Conservation (phyloP, 371 early-diverging fungal species). For the Lichtheimia hyalospora region DNA sequence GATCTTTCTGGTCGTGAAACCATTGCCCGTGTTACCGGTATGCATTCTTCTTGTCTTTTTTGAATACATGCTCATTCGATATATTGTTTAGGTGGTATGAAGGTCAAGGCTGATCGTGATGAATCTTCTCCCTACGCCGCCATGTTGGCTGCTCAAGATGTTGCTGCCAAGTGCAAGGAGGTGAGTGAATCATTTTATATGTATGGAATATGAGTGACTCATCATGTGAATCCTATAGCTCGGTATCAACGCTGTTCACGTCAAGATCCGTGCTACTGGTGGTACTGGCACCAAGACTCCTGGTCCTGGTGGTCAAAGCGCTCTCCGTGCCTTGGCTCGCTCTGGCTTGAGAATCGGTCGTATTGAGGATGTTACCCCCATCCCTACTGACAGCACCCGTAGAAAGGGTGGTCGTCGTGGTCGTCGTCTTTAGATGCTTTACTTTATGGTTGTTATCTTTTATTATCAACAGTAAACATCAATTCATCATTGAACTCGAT, state of each 20-base stretch:
- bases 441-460: conserved; percentile 6
- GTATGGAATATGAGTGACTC: not conserved
- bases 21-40: conserved; percentile 99
- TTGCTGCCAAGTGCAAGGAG: conserved; percentile 98
- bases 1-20: conserved; percentile 99
- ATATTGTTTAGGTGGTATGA: conserved; percentile 94
- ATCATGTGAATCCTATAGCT: conserved; percentile 33
- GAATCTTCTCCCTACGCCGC: conserved; percentile 99
- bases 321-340: conserved; percentile 99
- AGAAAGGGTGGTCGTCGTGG: conserved; percentile 99
- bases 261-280: conserved; percentile 99
- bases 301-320: conserved; percentile 99
- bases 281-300: conserved; percentile 99
- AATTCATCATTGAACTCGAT: too few relatives aligned
- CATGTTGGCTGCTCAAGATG: conserved; percentile 99
- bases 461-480: conserved; percentile 3
- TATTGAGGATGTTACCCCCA: conserved; percentile 94
- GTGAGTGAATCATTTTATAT: conserved; percentile 5
- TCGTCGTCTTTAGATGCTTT: conserved; percentile 94
- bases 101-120: conserved; percentile 99
- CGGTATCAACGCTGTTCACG: conserved; percentile 99
- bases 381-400: conserved; percentile 99
- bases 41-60: not conserved
- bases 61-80: conserved; percentile 9
- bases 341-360: conserved; percentile 99